Percentiles rank a stretch among this genome's conserved stretches.
These are phyloP conservation scores for Trichophyton mentagrophytes DNA, from an alignment of 2,329 filamentous ascomycete species.

Conservation along the genomic window DNA sequence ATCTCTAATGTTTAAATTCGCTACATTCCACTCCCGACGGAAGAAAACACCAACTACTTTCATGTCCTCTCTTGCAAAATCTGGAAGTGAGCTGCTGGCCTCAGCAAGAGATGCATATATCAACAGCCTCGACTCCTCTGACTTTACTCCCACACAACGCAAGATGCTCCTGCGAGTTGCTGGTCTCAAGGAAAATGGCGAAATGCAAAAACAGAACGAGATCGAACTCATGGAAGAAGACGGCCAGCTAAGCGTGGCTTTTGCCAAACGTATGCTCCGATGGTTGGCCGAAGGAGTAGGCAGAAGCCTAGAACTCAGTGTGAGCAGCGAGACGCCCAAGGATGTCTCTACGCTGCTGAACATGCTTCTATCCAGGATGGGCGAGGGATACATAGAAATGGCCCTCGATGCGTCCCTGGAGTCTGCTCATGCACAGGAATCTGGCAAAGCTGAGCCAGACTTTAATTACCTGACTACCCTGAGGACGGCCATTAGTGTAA, in stretches of 20 bases:
- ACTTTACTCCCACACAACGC: slow-evolving; percentile 77
- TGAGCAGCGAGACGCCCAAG: slow-evolving; percentile 78
- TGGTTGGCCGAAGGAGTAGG: slow-evolving; percentile 95
- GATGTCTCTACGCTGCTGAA: slow-evolving; percentile 78
- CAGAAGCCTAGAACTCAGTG: slow-evolving; percentile 77
- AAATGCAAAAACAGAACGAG: slow-evolving; percentile 59
- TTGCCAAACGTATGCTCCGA: slow-evolving; percentile 93
- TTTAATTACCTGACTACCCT: slow-evolving; percentile 68
- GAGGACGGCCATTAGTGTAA: slow-evolving; percentile 71
- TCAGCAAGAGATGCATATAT: slow-evolving; percentile 86
- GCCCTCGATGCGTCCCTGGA: slow-evolving; percentile 60
- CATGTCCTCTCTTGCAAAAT: slow-evolving; percentile 80
- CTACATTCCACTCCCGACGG: slow-evolving; percentile 67
- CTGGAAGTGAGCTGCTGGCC: slow-evolving; percentile 75
- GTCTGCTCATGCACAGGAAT: slow-evolving; percentile 62
- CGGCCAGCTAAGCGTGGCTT: slow-evolving; percentile 66
- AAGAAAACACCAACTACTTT: slow-evolving; percentile 86
- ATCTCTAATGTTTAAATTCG: slow-evolving; percentile 89
- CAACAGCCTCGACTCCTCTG: slow-evolving; percentile 74
- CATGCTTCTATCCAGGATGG: slow-evolving; percentile 75
- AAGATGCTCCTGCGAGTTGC: slow-evolving; percentile 81
- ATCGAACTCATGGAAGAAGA: slow-evolving; percentile 87
- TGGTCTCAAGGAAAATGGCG: slow-evolving; percentile 57
- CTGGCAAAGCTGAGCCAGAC: slow-evolving; percentile 71
- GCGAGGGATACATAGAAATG: slow-evolving; percentile 62